Percentiles rank a stretch among this genome's conserved stretches.
Evolutionary conservation across 148 eudicot species (phyloP).

Genomic region (Camellia japonica): DNA sequence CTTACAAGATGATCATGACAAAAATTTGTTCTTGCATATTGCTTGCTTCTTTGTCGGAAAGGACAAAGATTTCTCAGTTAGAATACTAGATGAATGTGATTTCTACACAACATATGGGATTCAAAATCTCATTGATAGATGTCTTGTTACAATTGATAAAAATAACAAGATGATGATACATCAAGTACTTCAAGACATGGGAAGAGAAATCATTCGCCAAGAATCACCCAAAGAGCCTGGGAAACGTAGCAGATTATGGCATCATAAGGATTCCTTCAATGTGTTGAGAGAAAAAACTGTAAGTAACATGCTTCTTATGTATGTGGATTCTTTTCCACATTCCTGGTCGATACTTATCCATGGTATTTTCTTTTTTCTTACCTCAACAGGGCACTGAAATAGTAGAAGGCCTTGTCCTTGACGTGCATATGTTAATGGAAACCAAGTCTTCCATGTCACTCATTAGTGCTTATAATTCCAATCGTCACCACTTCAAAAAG

Average conservation of each 20-base stretch:
- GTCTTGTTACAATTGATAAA: not conserved
- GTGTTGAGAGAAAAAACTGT: slow-evolving; percentile 11
- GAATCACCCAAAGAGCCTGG: slow-evolving; percentile 18
- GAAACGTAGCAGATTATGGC: slow-evolving; percentile 16
- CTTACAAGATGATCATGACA: not conserved
- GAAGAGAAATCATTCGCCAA: slow-evolving; percentile 18
- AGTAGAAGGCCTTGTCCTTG: no score
- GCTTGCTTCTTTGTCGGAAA: not conserved
- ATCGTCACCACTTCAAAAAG: no score
- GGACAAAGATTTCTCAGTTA: not conserved
- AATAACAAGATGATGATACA: slow-evolving; percentile 9
- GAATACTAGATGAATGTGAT: not conserved
- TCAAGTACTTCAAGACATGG: slow-evolving; percentile 15
- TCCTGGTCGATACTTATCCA: no score
- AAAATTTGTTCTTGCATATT: not conserved
- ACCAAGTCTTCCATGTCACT: no score
- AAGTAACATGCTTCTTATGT: not conserved
- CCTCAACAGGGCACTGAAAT: no score
- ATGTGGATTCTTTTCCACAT: no score
- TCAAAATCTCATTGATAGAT: slow-evolving; percentile 13
- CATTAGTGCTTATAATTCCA: no score
- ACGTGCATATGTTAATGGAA: no score
- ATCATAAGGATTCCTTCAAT: slow-evolving; percentile 8
- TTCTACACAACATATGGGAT: not conserved
- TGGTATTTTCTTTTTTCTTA: no score